Evolutionary conservation across 805 yeast species (phyloP).

Genomic region (Ogataea haglerorum): DNA sequence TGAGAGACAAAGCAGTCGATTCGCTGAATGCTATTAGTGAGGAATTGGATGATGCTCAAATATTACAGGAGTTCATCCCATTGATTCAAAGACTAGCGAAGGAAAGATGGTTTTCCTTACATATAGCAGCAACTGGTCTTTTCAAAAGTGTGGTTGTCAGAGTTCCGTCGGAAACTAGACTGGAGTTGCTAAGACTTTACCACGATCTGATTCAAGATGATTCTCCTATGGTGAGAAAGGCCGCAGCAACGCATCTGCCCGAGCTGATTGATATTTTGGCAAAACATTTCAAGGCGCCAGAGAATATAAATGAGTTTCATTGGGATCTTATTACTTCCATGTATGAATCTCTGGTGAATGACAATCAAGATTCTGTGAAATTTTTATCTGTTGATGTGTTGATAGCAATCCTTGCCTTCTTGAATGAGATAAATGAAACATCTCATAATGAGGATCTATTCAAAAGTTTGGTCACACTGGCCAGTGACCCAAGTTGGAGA

Average conservation of each 20-base stretch:
- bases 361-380: slow-evolving; percentile 93
- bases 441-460: slow-evolving; percentile 63
- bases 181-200: slow-evolving; percentile 62
- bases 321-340: slow-evolving; percentile 78
- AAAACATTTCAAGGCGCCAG: slow-evolving; percentile 31
- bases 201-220: slow-evolving; percentile 79
- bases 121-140: slow-evolving; percentile 88
- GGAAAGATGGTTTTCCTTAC: slow-evolving; percentile 92
- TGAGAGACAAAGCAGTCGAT: slow-evolving; percentile 89
- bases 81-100: slow-evolving; percentile 73
- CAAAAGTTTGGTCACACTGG: slow-evolving; percentile 63
- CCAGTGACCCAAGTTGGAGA: slow-evolving; percentile 93
- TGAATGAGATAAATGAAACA: slow-evolving; percentile 53
- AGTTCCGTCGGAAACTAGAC: slow-evolving; percentile 53
- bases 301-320: slow-evolving; percentile 53
- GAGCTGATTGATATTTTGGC: slow-evolving; percentile 57
- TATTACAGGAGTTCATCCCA: slow-evolving; percentile 65
- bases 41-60: slow-evolving; percentile 59
- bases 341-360: slow-evolving; percentile 75
- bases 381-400: slow-evolving; percentile 84
- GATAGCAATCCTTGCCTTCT: slow-evolving; percentile 72
- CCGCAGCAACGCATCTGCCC: slow-evolving; percentile 87
- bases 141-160: slow-evolving; percentile 65
- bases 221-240: slow-evolving; percentile 96
- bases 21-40: slow-evolving; percentile 71